Percentiles rank a stretch among this genome's conserved stretches.
Evolutionary conservation across 2,329 filamentous ascomycete genomes (phyloP).

Genomic region (Bipolaris cookei): DNA sequence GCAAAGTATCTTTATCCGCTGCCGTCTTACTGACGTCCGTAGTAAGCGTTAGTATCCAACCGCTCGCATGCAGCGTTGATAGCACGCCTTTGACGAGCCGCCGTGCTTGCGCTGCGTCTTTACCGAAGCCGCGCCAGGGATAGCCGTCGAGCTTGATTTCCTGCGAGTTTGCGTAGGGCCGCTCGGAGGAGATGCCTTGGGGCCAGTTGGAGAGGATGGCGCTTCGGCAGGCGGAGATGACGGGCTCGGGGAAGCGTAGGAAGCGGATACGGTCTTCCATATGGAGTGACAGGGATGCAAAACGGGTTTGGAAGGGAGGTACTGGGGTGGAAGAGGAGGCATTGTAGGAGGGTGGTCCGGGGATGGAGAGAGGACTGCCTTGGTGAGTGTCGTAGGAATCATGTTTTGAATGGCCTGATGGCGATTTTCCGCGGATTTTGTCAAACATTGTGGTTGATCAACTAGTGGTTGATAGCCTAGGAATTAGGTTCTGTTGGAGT

Average conservation of each 20-base stretch:
- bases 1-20: constrained; percentile 38
- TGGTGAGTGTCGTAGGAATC: constrained; percentile 8
- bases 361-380: constrained; percentile 1
- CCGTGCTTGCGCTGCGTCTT: constrained; percentile 39
- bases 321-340: constrained; percentile 12
- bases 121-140: constrained; percentile 43
- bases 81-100: constrained; percentile 44
- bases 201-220: constrained; percentile 34
- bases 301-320: constrained; percentile 26
- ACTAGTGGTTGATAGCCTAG: background rate
- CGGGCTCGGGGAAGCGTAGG: constrained; percentile 42
- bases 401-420: constrained; percentile 19
- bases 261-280: constrained; percentile 41
- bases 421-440: constrained; percentile 21
- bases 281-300: constrained; percentile 36
- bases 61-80: constrained; percentile 26
- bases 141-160: constrained; percentile 50
- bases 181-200: constrained; percentile 41
- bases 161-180: constrained; percentile 41
- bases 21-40: constrained; percentile 47
- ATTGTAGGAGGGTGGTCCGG: constrained; percentile 19
- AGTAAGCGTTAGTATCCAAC: constrained; percentile 49
- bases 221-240: constrained; percentile 36
- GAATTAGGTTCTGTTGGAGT: background rate
- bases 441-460: constrained; percentile 19